Percentiles rank a stretch among this genome's conserved stretches.
Evolutionary conservation across 1,284 basidiomycete genomes (phyloP).

Genomic region (Caloboletus firmus): DNA sequence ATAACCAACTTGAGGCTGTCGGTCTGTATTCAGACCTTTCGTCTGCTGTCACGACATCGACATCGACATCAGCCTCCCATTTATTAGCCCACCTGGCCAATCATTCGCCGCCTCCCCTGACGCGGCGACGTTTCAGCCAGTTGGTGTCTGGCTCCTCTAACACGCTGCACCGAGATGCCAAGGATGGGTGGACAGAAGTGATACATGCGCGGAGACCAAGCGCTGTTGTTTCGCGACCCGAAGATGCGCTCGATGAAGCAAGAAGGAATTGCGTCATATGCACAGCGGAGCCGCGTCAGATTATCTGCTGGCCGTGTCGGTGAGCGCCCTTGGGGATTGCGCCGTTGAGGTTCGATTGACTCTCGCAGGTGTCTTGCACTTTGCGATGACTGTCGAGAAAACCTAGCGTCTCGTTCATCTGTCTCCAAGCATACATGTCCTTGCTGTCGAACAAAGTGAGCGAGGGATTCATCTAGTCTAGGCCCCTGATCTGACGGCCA

Average conservation of each 20-base stretch:
- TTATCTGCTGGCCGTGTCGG: conserved; percentile 82
- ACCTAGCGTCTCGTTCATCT: conserved; percentile 59
- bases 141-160: conserved; percentile 30
- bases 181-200: conserved; percentile 31
- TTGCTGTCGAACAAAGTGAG: conserved; percentile 68
- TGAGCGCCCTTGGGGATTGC: conserved; percentile 35
- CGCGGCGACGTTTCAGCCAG: conserved; percentile 45
- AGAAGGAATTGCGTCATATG: conserved; percentile 67
- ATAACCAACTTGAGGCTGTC: conserved; percentile 37
- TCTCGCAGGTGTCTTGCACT: conserved; percentile 61
- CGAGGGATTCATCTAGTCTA: conserved; percentile 11
- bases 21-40: conserved; percentile 48
- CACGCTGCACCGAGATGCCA: neutral
- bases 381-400: conserved; percentile 71
- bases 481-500: conserved; percentile 8
- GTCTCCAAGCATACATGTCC: conserved; percentile 71
- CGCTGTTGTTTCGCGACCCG: conserved; percentile 12
- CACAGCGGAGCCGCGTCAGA: conserved; percentile 63
- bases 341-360: conserved; percentile 8
- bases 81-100: conserved; percentile 52
- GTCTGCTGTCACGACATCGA: conserved; percentile 19
- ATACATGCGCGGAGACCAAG: conserved; percentile 23
- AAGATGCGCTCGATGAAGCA: conserved; percentile 33
- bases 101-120: conserved; percentile 43
- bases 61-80: conserved; percentile 39